Percentiles rank a stretch among this genome's conserved stretches.
Conservation (phyloP, 768 basidiomycete genomes). For the Lentinula boryana region DNA sequence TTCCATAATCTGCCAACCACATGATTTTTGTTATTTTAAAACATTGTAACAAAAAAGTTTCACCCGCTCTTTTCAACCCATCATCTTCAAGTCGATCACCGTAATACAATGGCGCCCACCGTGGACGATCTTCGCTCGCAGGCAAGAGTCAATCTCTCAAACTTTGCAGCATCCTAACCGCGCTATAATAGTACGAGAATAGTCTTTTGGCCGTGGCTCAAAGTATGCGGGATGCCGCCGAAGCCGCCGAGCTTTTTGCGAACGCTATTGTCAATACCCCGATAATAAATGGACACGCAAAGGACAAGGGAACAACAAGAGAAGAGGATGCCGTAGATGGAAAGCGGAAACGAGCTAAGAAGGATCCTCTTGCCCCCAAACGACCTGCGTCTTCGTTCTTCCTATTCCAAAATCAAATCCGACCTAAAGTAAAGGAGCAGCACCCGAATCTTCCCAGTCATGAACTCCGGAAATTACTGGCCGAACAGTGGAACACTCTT, state of each 20-base stretch:
- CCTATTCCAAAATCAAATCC: constrained; percentile 66
- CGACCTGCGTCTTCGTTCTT: constrained; percentile 69
- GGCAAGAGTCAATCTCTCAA: constrained; percentile 18
- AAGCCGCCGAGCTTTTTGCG: constrained; percentile 55
- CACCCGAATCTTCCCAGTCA: constrained; percentile 44
- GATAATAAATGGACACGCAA: constrained; percentile 8
- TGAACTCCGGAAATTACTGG: constrained; percentile 50
- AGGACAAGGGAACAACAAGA: constrained; percentile 55
- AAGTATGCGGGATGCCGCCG: constrained; percentile 57
- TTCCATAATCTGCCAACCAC: neutral
- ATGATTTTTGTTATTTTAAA: constrained; percentile 2
- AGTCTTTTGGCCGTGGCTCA: constrained; percentile 54
- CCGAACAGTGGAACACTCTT: constrained; percentile 48
- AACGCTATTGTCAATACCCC: constrained; percentile 31
- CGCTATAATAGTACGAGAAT: constrained; percentile 46
- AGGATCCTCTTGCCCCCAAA: constrained; percentile 74
- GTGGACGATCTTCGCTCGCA: constrained; percentile 26
- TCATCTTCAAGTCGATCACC: constrained; percentile 6
- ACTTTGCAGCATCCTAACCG: neutral
- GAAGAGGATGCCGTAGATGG: constrained; percentile 12
- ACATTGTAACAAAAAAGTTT: neutral
- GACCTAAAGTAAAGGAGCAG: constrained; percentile 41
- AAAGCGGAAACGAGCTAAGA: constrained; percentile 21
- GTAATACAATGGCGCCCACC: constrained; percentile 21
- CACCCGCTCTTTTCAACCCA: constrained; percentile 4